Base-by-base conservation (phyloP, 495 filamentous ascomycete genomes). In the Penicillium macrosclerotiorum region DNA sequence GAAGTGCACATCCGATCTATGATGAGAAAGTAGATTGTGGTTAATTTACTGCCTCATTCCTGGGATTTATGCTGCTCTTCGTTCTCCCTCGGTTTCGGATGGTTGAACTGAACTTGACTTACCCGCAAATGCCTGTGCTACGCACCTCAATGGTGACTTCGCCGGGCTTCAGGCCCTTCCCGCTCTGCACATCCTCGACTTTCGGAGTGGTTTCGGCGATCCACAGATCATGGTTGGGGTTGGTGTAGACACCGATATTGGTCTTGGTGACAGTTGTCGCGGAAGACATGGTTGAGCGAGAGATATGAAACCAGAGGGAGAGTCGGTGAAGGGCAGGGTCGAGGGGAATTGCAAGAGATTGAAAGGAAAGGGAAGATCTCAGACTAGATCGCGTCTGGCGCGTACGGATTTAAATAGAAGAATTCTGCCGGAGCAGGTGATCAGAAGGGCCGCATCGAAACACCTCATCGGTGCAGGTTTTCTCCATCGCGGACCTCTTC, bases 191-290 rank as follows among this genome's bases (percentile, higher is more conserved):
- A 49, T 83, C 81, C 60, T 94, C 87, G 4, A 88, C 69, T 12
- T 80, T 82, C 1, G 92, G 92, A 42, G 74, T 73, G 1, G 89
- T 81, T 32, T 89, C 84, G 39, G 79, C 86, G 32, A 95, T 82
- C 88, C 91, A 97, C 39, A 97, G 74, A 52, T 95, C 86, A 62
- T 97, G 91, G 20, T 80, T 76, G 22, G 91, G 89, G 68, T 96
- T 94, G 37, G 91, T 97, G 76, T 85, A 97, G 39, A 96, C 90
- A 55, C 88, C 92, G 56, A 97, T 91, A 69, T 96, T 97, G 45
- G 88, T 63, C 75, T 94, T 95, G 18, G 68, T 60, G 55, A 72
- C 54, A 35, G 60, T 52, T n/a, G 60, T 68, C 45, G 66, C 60
- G 49, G 56, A 55, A 38, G 69, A 50, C 69, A 72, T 72, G 42